Evolutionary conservation across 805 yeast genomes (phyloP), one percentile per base, ranked within the genome.

Genomic region (Suhomyces sp.): DNA sequence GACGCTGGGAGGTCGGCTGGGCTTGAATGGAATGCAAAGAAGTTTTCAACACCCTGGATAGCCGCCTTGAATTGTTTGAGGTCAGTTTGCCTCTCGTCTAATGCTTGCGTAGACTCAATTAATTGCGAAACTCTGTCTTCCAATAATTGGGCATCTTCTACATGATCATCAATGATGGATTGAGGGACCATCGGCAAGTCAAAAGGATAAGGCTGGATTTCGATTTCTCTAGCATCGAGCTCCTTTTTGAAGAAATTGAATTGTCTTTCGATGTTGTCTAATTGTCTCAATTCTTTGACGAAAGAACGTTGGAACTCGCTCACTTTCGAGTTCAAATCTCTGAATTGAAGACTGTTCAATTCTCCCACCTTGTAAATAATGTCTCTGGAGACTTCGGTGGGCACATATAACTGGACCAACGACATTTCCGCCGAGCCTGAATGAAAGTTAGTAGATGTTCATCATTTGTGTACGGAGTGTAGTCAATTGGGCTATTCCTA

Each of bases 371-470:
- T 77, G 39, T 87, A 77, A n/a, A 88, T 82, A 24, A 88, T 78
- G 40, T 88, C 95, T 44, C 97, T 72, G 6, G 95, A 78, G 28
- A 85, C 81, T 63, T 93, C 99, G 18, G 86, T 80, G 6, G 98
- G 91, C 40, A 93, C 79, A 60, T 87, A 91, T 48, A 93, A 71
- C 68, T 93, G 96, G 35, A 91, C 84, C 50, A 90, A 76, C 31
- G 95, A 79, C 98, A 93, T 95, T 54, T 86, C 95, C 82, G 98
- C 98, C 39, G 98, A 90, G 72, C 96, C 69, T 60, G 37, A 27
- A 26, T 9, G 48, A 47, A 47, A 47, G n/a, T n/a, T n/a, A n/a
- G n/a, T n/a, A n/a, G 39, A n/a, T n/a, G n/a, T 39, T 7, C 13
- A 24, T 20, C 22, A n/a, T n/a, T n/a, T n/a, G n/a, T n/a, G n/a